phyloP scores from a whole-genome alignment of 192 early-diverging fungal species.

The Coemansia sp. region DNA sequence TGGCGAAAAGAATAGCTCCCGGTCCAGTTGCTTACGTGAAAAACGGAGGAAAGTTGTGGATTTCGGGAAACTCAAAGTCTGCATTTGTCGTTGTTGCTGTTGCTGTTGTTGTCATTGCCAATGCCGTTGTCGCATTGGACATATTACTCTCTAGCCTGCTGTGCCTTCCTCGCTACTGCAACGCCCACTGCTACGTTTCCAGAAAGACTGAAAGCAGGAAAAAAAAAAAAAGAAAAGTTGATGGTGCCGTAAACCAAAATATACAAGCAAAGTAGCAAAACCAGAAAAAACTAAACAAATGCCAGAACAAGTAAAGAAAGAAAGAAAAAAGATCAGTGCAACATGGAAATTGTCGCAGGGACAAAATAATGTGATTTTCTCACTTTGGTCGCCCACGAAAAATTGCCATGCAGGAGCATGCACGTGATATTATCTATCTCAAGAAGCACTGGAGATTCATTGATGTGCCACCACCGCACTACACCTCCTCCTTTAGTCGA shows the following conservation, averaged over 20 bases:
- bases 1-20: background rate
- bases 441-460: too few relatives aligned
- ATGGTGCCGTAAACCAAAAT: background rate
- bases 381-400: too few relatives aligned
- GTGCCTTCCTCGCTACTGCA: slow-evolving; percentile 4
- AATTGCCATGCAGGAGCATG: too few relatives aligned
- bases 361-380: background rate
- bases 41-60: slow-evolving; percentile 91
- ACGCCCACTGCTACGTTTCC: background rate
- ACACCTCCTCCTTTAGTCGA: too few relatives aligned
- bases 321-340: background rate
- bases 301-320: background rate
- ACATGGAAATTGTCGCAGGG: background rate
- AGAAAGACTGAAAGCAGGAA: background rate
- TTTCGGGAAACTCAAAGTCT: slow-evolving; percentile 73
- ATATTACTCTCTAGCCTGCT: background rate
- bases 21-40: slow-evolving; percentile 68
- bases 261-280: background rate
- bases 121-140: slow-evolving; percentile 5
- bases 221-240: background rate
- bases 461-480: too few relatives aligned
- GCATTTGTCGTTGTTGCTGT: slow-evolving; percentile 1
- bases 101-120: background rate
- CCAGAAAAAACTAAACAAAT: background rate
- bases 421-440: too few relatives aligned